Conservation (phyloP, 441 rosid species). For the Raphanus hybrid region DNA sequence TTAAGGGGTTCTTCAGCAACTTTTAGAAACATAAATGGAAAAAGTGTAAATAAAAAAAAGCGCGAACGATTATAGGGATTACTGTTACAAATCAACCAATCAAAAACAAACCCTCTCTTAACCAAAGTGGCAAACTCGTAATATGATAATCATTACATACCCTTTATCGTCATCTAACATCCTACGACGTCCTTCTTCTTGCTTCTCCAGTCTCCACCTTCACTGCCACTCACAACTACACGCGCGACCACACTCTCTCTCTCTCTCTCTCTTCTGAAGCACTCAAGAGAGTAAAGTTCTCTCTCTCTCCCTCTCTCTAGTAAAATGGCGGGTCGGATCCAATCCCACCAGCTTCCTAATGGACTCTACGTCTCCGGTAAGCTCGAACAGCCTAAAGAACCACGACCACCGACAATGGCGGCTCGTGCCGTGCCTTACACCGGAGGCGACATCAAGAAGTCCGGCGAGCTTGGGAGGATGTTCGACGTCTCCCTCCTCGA, state of each 20-base stretch:
- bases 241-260: constrained; percentile 13
- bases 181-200: constrained; percentile 29
- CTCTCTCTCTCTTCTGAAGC: constrained; percentile 22
- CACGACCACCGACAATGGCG: constrained; percentile 85
- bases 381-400: constrained; percentile 92
- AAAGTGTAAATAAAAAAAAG: constrained; percentile 25
- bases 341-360: constrained; percentile 95
- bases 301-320: constrained; percentile 10
- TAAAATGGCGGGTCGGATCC: constrained; percentile 94
- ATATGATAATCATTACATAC: background rate
- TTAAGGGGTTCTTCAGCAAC: constrained; percentile 1
- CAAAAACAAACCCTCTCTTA: background rate
- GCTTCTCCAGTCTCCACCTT: constrained; percentile 23
- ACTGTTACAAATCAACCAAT: constrained; percentile 42
- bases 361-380: constrained; percentile 97
- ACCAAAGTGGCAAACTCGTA: constrained; percentile 38
- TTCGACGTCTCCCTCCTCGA: constrained; percentile 84
- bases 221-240: constrained; percentile 41
- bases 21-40: background rate
- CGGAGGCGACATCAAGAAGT: constrained; percentile 93
- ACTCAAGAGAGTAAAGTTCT: constrained; percentile 44
- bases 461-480: constrained; percentile 98
- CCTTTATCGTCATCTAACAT: constrained; percentile 42
- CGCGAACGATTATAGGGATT: constrained; percentile 32
- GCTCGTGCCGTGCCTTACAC: constrained; percentile 93